A percentile compares a stretch with the other conserved stretches of the same genome.
phyloP scores from a whole-genome alignment of 2,329 filamentous ascomycete species.

The Sporothrix globosa region DNA sequence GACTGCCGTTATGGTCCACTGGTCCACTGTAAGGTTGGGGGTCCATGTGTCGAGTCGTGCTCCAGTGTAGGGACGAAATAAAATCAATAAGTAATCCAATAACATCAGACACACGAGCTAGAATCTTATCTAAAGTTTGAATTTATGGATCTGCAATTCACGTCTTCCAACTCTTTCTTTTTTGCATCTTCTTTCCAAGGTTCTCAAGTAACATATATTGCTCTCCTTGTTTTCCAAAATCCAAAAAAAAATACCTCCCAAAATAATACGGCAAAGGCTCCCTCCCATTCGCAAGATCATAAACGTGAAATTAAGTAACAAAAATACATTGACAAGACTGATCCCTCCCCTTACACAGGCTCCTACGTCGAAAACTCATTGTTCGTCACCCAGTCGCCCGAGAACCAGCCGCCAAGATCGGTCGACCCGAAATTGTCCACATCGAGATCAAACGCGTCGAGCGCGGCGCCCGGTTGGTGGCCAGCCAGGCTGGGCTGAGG shows the following conservation, averaged over 20 bases:
- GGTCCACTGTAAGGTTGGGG: not conserved
- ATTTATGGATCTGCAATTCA: not conserved
- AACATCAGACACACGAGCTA: not conserved
- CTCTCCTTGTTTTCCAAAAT: not conserved
- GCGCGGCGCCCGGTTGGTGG: slow-evolving; percentile 29
- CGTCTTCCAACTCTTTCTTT: not conserved
- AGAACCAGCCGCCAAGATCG: slow-evolving; percentile 36
- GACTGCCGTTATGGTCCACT: not conserved
- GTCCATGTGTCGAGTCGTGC: slow-evolving; percentile 7
- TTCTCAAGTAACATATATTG: not conserved
- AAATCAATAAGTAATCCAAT: not conserved
- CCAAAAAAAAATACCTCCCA: not conserved
- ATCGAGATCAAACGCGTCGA: slow-evolving; percentile 44
- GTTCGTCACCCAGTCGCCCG: slow-evolving; percentile 39
- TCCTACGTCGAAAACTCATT: slow-evolving; percentile 23
- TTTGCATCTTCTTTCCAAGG: not conserved
- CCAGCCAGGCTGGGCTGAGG: slow-evolving; percentile 3
- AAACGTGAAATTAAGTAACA: not conserved
- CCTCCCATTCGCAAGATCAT: not conserved
- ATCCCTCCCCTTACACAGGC: not conserved
- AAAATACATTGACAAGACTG: not conserved
- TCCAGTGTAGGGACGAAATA: not conserved
- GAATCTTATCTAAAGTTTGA: not conserved
- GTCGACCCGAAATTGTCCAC: slow-evolving; percentile 38
- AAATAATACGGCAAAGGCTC: slow-evolving; percentile 1